Evolutionary conservation across 2,329 filamentous ascomycete species (phyloP).

Genomic region (Myrmaecium sp.): DNA sequence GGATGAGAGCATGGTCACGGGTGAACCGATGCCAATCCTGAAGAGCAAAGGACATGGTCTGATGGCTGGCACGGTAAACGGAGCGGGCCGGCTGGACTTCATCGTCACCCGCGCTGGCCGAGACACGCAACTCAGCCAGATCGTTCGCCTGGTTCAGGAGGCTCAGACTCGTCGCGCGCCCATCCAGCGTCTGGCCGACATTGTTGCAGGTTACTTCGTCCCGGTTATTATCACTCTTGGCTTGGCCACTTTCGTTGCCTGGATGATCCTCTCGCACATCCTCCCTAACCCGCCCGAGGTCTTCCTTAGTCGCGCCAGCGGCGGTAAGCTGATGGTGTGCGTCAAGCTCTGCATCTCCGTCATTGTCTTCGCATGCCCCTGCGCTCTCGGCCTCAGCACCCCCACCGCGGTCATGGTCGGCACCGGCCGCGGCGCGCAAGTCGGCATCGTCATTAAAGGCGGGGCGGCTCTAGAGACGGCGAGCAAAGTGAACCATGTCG

Average conservation of each 20-base stretch:
- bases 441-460: constrained; percentile 95
- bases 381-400: constrained; percentile 85
- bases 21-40: constrained; percentile 86
- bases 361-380: constrained; percentile 95
- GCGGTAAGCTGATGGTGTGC: constrained; percentile 90
- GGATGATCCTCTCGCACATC: constrained; percentile 90
- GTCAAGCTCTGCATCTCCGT: constrained; percentile 96
- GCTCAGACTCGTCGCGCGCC: constrained; percentile 88
- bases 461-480: constrained; percentile 81
- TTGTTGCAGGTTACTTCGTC: constrained; percentile 84
- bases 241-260: constrained; percentile 66
- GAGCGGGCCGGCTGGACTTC: constrained; percentile 80
- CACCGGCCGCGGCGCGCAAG: constrained; percentile 87
- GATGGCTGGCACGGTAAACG: constrained; percentile 92
- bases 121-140: constrained; percentile 93
- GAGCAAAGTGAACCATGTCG: constrained; percentile 76
- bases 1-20: constrained; percentile 97
- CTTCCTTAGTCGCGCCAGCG: constrained; percentile 63
- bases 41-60: constrained; percentile 67
- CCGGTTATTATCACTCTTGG: constrained; percentile 76
- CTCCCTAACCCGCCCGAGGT: constrained; percentile 73
- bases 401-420: constrained; percentile 98
- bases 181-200: constrained; percentile 84
- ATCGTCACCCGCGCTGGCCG: constrained; percentile 81
- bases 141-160: constrained; percentile 95